Conservation (phyloP, 2,329 filamentous ascomycete genomes). For the Fusarium domesticum region DNA sequence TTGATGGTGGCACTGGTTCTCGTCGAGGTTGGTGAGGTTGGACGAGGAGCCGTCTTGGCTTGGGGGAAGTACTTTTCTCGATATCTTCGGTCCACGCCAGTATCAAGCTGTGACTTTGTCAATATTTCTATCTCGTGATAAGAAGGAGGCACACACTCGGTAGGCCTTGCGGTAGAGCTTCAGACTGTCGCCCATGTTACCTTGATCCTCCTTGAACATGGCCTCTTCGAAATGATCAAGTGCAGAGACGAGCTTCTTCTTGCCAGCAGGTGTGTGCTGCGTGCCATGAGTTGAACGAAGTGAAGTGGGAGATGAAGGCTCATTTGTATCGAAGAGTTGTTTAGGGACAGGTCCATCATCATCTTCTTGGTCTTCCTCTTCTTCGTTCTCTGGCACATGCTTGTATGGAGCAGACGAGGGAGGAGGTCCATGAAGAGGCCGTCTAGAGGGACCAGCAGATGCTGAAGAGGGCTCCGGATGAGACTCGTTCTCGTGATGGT, state of each 20-base stretch:
- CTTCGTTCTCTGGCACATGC: neutral
- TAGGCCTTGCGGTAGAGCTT: constrained; percentile 88
- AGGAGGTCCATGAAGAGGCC: constrained; percentile 18
- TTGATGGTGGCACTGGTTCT: neutral
- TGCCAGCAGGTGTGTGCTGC: constrained; percentile 9
- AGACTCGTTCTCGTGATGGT: constrained; percentile 11
- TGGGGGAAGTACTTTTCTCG: constrained; percentile 87
- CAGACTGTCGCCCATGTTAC: constrained; percentile 84
- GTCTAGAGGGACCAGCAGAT: constrained; percentile 13
- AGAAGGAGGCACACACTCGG: constrained; percentile 51
- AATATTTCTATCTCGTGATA: too few relatives aligned
- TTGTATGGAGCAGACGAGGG: constrained; percentile 20
- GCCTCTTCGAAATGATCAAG: constrained; percentile 91
- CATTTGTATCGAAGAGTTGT: constrained; percentile 34
- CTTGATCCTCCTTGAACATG: constrained; percentile 81
- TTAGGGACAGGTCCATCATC: constrained; percentile 37
- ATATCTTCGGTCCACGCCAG: constrained; percentile 79
- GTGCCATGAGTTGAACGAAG: constrained; percentile 4
- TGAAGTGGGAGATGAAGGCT: constrained; percentile 1
- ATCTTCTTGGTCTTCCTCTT: constrained; percentile 27
- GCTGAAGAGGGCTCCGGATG: constrained; percentile 11
- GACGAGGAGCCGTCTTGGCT: constrained; percentile 32
- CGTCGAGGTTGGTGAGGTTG: constrained; percentile 22
- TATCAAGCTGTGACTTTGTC: constrained; percentile 63
- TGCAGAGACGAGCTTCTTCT: constrained; percentile 64